Evolutionary conservation across 768 basidiomycete genomes (phyloP), one percentile per base, ranked within the genome.

Genomic region (Trichaptum fuscoviolaceum): DNA sequence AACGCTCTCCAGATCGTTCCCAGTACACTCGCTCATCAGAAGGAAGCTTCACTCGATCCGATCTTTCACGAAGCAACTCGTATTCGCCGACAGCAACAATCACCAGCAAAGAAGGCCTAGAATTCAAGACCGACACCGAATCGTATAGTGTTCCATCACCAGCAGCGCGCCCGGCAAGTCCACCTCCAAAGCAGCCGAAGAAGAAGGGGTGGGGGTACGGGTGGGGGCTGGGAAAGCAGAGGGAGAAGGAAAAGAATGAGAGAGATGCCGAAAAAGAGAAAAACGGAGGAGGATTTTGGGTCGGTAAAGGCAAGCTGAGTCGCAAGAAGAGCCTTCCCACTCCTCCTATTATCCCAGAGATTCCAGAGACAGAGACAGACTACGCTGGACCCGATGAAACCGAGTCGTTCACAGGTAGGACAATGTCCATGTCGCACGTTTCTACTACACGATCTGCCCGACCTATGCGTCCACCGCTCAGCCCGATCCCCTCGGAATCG

Each of bases 141-240:
- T 70, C 70, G 23, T 77, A 72, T 68, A 65, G 72, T 57, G 68
- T 72, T 36, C 69, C 72, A 35, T 57, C 61, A 17, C 62, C 62
- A 20, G 65, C 68, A 62, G 68, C 69, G 52, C 71, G 63, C 34
- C 68, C 69, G 17, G 64, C 69, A 15, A 70, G 67, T 62, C 70
- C 71, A 26, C 69, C 71, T 12, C 68, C 57, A n/a, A 57, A 60
- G 57, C 63, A 63, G n/a, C 35, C 64, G 2, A 60, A 58, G 63
- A 67, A 67, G 7, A 79, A 72, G 23, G 59, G 59, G 3, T 87
- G 84, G 82, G 89, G 89, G n/a, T 90, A 89, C 74, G 88, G 88
- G 52, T 88, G 87, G 86, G 88, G 88, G 0, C 63, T 85, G 52
- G 88, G 88, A 58, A 86, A 80, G 77, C 75, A 73, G 65, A 72